Evolutionary conservation across 2,329 filamentous ascomycete genomes (phyloP).

Genomic region (Capronia epimyces): DNA sequence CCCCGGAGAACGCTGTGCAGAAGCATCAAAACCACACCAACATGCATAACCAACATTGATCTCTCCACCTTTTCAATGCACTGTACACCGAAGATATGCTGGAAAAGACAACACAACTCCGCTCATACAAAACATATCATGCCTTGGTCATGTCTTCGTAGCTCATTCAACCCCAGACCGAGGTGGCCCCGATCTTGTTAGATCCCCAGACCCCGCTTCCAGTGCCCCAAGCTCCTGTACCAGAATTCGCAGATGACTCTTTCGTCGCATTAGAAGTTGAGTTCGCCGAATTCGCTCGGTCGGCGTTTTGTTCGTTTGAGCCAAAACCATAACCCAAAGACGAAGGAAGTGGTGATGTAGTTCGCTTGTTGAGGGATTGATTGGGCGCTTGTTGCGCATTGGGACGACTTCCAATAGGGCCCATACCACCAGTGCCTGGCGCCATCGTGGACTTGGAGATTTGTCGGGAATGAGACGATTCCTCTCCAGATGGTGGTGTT

Average conservation of each 20-base stretch:
- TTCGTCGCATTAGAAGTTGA: constrained; percentile 52
- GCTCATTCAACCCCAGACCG: constrained; percentile 74
- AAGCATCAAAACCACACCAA: constrained; percentile 19
- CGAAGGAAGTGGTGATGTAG: constrained; percentile 87
- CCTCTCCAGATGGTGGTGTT: constrained; percentile 70
- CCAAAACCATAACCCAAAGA: constrained; percentile 59
- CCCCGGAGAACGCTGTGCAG: constrained; percentile 19
- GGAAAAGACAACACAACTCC: constrained; percentile 23
- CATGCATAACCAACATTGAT: constrained; percentile 19
- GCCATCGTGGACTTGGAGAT: constrained; percentile 52
- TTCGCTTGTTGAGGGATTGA: constrained; percentile 66
- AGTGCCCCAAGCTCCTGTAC: constrained; percentile 66
- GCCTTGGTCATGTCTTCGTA: constrained; percentile 20
- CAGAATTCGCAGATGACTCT: constrained; percentile 40
- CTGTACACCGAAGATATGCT: constrained; percentile 26
- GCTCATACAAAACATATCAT: constrained; percentile 21
- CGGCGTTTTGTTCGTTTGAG: constrained; percentile 45
- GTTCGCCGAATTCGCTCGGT: constrained; percentile 52
- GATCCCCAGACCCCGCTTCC: constrained; percentile 80
- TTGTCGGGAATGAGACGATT: constrained; percentile 66
- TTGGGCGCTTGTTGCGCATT: constrained; percentile 52
- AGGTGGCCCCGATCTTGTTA: constrained; percentile 77
- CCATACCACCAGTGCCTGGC: constrained; percentile 61
- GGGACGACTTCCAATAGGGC: constrained; percentile 89
- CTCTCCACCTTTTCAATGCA: constrained; percentile 16